Evolutionary conservation across 176 grass and related monocot species (phyloP).

Genomic region (Musa acuminata): DNA sequence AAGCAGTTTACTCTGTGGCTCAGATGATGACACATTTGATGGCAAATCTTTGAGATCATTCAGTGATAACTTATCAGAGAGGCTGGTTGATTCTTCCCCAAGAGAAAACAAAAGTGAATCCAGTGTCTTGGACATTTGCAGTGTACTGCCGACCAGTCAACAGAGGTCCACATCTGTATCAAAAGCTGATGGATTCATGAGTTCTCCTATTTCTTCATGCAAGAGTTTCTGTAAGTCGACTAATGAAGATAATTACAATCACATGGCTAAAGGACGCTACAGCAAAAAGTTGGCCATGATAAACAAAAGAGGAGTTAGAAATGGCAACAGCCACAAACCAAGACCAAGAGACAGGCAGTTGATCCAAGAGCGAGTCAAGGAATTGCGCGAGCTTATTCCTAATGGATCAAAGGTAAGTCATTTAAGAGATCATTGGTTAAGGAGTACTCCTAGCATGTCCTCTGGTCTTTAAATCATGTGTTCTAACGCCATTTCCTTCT

Average conservation of each 20-base stretch:
- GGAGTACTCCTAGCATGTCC: too few relatives aligned
- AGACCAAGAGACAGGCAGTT: conserved; percentile 77
- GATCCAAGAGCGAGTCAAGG: conserved; percentile 73
- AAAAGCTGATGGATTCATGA: conserved; percentile 25
- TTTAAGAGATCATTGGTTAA: not conserved
- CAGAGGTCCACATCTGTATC: conserved; percentile 22
- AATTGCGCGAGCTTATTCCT: conserved; percentile 63
- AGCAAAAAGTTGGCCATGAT: conserved; percentile 22
- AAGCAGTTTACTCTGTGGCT: conserved; percentile 8
- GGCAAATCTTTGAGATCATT: conserved; percentile 1
- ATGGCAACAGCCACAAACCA: conserved; percentile 26
- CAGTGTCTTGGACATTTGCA: conserved; percentile 9
- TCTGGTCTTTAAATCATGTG: not conserved
- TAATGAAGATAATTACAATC: conserved; percentile 22
- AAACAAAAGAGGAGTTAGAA: conserved; percentile 33
- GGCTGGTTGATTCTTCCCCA: conserved; percentile 25
- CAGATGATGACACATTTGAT: conserved; percentile 14
- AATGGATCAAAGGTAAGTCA: conserved; percentile 47
- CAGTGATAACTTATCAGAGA: conserved; percentile 9
- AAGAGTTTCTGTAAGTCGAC: conserved; percentile 12
- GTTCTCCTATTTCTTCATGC: conserved; percentile 15
- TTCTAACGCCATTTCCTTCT: conserved; percentile 22
- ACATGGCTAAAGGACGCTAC: conserved; percentile 1
- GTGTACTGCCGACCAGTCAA: conserved; percentile 17
- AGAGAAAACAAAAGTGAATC: conserved; percentile 17